These are phyloP conservation scores for Digitaria exilis DNA, from an alignment of 202 grass and related monocot genomes.

Conservation along the genomic window DNA sequence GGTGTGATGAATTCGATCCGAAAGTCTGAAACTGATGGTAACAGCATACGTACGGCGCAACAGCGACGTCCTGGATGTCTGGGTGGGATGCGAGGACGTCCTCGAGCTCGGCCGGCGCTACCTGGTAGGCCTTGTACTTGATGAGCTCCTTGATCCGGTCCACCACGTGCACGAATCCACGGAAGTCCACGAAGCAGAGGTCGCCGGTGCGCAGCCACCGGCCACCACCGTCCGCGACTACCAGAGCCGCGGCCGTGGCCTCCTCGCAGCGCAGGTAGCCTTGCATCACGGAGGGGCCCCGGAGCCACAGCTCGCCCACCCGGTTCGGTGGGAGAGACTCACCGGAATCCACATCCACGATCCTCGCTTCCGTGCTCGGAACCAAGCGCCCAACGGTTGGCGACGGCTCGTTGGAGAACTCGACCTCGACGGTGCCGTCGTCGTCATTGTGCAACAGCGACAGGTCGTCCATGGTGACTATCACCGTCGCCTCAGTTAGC, in stretches of 20 bases:
- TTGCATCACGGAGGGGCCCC: constrained; percentile 44
- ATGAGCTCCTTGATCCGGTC: constrained; percentile 70
- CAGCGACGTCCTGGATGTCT: constrained; percentile 49
- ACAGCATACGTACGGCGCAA: constrained; percentile 29
- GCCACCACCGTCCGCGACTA: neutral
- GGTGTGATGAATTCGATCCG: too few species aligned
- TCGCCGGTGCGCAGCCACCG: constrained; percentile 64
- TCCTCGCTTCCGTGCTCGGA: constrained; percentile 42
- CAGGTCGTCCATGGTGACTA: constrained; percentile 38
- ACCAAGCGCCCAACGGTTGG: constrained; percentile 47
- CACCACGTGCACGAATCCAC: constrained; percentile 48
- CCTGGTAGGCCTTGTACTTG: constrained; percentile 71
- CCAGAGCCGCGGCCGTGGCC: constrained; percentile 40
- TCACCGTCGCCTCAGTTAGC: constrained; percentile 52
- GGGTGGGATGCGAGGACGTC: constrained; percentile 46
- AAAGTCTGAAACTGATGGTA: too few species aligned
- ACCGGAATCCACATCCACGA: constrained; percentile 41
- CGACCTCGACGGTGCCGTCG: neutral
- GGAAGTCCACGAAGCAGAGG: constrained; percentile 50
- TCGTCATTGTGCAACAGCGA: neutral
- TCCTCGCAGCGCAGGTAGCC: constrained; percentile 53
- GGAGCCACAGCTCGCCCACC: constrained; percentile 53
- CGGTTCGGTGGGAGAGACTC: constrained; percentile 36
- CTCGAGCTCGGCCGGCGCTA: constrained; percentile 60
- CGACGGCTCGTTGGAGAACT: neutral